Evolutionary conservation across 2,329 filamentous ascomycete species (phyloP).

Genomic region (Xylariaceae sp.): DNA sequence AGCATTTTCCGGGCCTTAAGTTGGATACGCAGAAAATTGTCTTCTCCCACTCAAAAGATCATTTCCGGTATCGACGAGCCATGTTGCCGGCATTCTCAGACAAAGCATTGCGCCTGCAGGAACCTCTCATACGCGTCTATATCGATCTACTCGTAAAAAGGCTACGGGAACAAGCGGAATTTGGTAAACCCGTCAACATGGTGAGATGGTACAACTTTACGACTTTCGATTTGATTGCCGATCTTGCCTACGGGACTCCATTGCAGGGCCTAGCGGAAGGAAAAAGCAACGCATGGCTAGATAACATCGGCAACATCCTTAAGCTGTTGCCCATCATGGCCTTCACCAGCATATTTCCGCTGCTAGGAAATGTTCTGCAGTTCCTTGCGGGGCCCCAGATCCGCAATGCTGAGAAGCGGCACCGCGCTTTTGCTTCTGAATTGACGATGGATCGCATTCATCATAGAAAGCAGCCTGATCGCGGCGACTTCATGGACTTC

Average conservation of each 20-base stretch:
- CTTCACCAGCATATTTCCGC: conserved; percentile 28
- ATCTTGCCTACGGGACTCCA: conserved; percentile 36
- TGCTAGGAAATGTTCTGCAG: conserved; percentile 26
- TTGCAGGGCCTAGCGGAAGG: conserved; percentile 47
- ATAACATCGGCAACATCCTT: conserved; percentile 36
- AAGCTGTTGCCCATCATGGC: conserved; percentile 34
- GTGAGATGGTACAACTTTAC: conserved; percentile 47
- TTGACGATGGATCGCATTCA: conserved; percentile 36
- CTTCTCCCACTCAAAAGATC: conserved; percentile 38
- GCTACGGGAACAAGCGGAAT: conserved; percentile 34
- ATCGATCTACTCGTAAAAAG: conserved; percentile 41
- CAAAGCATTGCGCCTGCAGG: conserved; percentile 45
- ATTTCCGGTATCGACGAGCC: conserved; percentile 59
- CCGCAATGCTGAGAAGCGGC: conserved; percentile 39
- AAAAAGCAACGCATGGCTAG: conserved; percentile 42
- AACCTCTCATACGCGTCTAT: conserved; percentile 43
- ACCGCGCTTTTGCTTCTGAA: conserved; percentile 35
- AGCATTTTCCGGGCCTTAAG: conserved; percentile 35
- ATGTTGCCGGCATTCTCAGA: conserved; percentile 57
- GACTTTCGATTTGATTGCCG: conserved; percentile 39
- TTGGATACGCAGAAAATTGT: conserved; percentile 37
- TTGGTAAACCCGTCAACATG: conserved; percentile 38
- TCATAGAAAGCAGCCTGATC: conserved; percentile 36
- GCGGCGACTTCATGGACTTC: conserved; percentile 43
- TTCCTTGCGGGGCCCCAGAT: conserved; percentile 34